Percentiles rank a stretch among this genome's conserved stretches.
These are phyloP conservation scores for Thraustochytrium sp. DNA, from an alignment of 352 stramenopile species.

Conservation along the genomic window DNA sequence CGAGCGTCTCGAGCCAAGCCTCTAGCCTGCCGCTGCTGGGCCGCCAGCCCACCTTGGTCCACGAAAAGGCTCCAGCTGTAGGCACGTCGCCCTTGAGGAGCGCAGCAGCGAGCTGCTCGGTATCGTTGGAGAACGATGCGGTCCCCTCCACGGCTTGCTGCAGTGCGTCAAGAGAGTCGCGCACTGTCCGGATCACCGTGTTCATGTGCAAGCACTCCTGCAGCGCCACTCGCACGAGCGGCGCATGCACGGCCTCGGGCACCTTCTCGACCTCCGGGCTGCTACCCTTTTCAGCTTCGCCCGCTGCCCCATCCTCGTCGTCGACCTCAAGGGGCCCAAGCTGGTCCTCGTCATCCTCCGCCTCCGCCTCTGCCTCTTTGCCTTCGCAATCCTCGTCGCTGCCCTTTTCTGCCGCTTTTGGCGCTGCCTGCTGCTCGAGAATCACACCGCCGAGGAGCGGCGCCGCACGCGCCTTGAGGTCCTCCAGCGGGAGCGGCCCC, in stretches of 20 bases:
- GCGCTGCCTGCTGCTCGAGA: too few relatives aligned
- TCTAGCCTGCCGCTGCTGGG: conserved; percentile 77
- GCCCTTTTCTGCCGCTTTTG: too few relatives aligned
- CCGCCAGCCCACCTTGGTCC: conserved; percentile 89
- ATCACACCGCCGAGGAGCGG: too few relatives aligned
- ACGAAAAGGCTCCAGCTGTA: conserved; percentile 87
- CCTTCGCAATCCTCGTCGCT: too few relatives aligned
- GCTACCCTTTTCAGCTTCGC: not conserved
- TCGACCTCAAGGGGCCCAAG: too few relatives aligned
- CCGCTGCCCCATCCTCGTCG: too few relatives aligned
- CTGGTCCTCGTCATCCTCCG: too few relatives aligned
- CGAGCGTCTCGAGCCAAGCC: conserved; percentile 86
- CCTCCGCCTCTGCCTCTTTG: too few relatives aligned
- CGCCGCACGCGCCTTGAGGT: conserved; percentile 74
- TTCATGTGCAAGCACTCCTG: conserved; percentile 93
- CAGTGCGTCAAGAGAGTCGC: conserved; percentile 77
- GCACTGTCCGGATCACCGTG: conserved; percentile 79
- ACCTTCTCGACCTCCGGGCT: not conserved
- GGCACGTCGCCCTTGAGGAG: conserved; percentile 82
- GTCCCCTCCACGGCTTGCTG: conserved; percentile 92
- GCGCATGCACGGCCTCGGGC: conserved; percentile 61
- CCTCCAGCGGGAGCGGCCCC: conserved; percentile 83
- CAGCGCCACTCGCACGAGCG: conserved; percentile 86
- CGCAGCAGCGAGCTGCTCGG: conserved; percentile 75
- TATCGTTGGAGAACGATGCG: conserved; percentile 94